phyloP scores from a whole-genome alignment of 2,329 filamentous ascomycete species.

The Epicoccum nigrum region DNA sequence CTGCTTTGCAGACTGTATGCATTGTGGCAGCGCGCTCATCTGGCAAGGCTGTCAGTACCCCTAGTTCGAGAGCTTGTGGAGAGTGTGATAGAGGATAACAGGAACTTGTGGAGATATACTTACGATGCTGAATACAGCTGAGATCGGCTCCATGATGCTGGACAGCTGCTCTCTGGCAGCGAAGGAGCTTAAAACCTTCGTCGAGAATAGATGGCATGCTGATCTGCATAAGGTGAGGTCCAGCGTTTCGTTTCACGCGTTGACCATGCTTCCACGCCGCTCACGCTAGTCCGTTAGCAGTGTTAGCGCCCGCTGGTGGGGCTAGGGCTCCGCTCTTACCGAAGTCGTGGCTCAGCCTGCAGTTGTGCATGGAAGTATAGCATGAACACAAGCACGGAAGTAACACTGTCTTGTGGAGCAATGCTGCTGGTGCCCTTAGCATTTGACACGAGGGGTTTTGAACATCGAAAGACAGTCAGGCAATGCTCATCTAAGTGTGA shows the following conservation, averaged over 20 bases:
- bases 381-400: no score
- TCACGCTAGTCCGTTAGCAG: no score
- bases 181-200: background rate
- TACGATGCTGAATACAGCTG: constrained; percentile 15
- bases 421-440: no score
- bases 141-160: constrained; percentile 12
- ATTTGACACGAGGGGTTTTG: background rate
- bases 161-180: constrained; percentile 1
- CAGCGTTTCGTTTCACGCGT: constrained; percentile 5
- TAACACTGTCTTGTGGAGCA: no score
- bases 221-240: background rate
- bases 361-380: no score
- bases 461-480: no score
- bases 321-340: background rate
- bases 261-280: constrained; percentile 1
- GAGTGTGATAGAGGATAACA: background rate
- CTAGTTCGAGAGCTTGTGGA: background rate
- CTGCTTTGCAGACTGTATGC: constrained; percentile 38
- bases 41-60: constrained; percentile 6
- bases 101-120: background rate
- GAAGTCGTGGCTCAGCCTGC: background rate
- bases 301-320: constrained; percentile 1
- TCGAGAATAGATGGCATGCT: constrained; percentile 2
- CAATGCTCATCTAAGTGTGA: background rate
- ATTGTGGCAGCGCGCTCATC: constrained; percentile 33